Percentiles rank a stretch among this genome's conserved stretches.
Conservation (phyloP, 352 stramenopile species). For the Phytophthora ohioensis region DNA sequence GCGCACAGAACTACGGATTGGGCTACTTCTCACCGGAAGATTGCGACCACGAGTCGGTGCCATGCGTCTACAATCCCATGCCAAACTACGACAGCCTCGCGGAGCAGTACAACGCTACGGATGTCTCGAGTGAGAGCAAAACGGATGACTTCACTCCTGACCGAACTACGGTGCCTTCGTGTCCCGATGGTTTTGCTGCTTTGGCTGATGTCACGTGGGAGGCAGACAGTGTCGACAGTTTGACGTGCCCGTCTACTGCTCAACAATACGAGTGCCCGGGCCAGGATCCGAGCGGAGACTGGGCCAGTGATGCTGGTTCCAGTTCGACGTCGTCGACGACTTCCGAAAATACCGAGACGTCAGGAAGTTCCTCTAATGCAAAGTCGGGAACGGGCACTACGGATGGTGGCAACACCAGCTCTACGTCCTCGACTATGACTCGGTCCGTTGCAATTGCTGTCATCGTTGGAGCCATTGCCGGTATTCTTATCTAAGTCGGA, state of each 20-base stretch:
- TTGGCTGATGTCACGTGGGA: slow-evolving; percentile 53
- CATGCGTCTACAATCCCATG: slow-evolving; percentile 77
- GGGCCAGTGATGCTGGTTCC: slow-evolving; percentile 43
- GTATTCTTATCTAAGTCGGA: slow-evolving; percentile 31
- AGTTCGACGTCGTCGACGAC: slow-evolving; percentile 36
- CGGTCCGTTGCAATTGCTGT: slow-evolving; percentile 25
- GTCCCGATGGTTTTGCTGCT: slow-evolving; percentile 44
- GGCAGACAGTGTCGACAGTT: slow-evolving; percentile 46
- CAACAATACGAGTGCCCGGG: slow-evolving; percentile 55
- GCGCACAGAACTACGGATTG: slow-evolving; percentile 79
- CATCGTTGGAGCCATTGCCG: slow-evolving; percentile 18
- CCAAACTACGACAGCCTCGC: slow-evolving; percentile 72
- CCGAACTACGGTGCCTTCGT: slow-evolving; percentile 43
- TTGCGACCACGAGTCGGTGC: slow-evolving; percentile 65
- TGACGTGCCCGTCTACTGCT: slow-evolving; percentile 43
- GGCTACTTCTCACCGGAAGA: slow-evolving; percentile 78
- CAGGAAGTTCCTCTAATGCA: slow-evolving; percentile 16
- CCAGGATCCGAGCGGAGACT: slow-evolving; percentile 59
- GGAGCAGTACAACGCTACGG: slow-evolving; percentile 52
- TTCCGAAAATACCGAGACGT: slow-evolving; percentile 19
- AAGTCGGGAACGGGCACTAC: slow-evolving; percentile 22
- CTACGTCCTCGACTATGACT: slow-evolving; percentile 28
- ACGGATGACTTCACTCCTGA: slow-evolving; percentile 50
- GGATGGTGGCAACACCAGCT: slow-evolving; percentile 24
- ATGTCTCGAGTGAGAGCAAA: slow-evolving; percentile 47